Conservation (phyloP, 306 rosid species). For the Inga leiocalycina region DNA sequence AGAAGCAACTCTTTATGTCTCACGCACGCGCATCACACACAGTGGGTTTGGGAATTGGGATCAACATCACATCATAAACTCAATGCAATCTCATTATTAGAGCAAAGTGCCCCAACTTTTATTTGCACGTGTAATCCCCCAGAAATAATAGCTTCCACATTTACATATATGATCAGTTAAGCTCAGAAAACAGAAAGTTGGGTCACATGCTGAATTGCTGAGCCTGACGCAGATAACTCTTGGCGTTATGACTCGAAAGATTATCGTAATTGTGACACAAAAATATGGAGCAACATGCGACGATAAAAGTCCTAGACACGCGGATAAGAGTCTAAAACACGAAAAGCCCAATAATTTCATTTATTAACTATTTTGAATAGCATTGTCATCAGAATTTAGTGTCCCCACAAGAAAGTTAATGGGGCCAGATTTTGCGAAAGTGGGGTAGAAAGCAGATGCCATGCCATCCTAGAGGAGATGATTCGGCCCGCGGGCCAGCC, state of each 20-base stretch:
- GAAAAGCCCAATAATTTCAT: slow-evolving; percentile 45
- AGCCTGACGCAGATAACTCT: neutral
- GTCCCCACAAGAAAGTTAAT: slow-evolving; percentile 54
- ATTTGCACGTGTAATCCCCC: neutral
- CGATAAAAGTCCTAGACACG: neutral
- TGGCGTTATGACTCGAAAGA: neutral
- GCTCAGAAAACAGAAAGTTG: neutral
- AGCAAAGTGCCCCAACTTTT: neutral
- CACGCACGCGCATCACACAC: slow-evolving; percentile 11
- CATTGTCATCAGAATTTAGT: slow-evolving; percentile 64
- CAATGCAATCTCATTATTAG: neutral
- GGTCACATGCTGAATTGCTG: neutral
- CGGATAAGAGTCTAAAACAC: neutral
- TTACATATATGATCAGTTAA: neutral
- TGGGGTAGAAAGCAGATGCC: slow-evolving; percentile 71
- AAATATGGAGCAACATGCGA: neutral
- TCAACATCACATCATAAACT: neutral
- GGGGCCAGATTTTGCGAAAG: slow-evolving; percentile 83
- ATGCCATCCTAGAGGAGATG: slow-evolving; percentile 57
- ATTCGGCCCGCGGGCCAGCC: too few species aligned
- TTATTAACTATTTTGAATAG: slow-evolving; percentile 72
- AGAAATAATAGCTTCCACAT: neutral
- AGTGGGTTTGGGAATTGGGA: slow-evolving; percentile 18
- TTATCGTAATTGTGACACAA: neutral
- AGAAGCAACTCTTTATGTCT: slow-evolving; percentile 26